Conservation (phyloP, 345 rosid species). For the Hirschfeldia incana region DNA sequence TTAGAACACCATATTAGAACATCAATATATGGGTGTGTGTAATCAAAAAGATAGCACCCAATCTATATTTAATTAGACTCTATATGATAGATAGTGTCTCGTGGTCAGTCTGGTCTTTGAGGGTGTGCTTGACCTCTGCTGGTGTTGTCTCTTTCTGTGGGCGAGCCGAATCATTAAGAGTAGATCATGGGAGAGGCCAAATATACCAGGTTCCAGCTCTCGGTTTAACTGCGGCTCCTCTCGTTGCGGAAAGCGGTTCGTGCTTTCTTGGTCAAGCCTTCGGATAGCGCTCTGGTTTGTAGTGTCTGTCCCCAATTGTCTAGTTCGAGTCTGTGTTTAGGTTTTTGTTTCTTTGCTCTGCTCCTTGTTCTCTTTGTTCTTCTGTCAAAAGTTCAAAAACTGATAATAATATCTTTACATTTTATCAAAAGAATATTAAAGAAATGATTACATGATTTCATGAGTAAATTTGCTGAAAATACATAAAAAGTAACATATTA, state of each 20-base stretch:
- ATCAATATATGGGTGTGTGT: too few species aligned
- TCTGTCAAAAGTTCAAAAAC: background rate
- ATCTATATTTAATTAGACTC: too few species aligned
- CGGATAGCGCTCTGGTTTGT: background rate
- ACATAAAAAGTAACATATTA: too few species aligned
- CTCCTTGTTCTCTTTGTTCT: background rate
- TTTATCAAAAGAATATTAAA: background rate
- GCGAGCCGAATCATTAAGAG: background rate
- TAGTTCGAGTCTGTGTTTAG: background rate
- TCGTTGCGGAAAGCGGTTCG: background rate
- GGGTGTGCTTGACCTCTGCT: too few species aligned
- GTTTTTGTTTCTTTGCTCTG: background rate
- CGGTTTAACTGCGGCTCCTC: background rate
- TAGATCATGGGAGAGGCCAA: background rate
- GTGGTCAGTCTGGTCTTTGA: too few species aligned
- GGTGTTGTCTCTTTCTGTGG: too few species aligned
- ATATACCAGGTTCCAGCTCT: background rate
- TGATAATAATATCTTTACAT: background rate
- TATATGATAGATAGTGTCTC: too few species aligned
- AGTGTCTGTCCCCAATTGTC: background rate
- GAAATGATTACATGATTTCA: too few species aligned
- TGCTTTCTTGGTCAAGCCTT: background rate
- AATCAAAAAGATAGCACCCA: too few species aligned
- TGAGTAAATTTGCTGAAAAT: too few species aligned
- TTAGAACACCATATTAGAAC: too few species aligned